These are phyloP conservation scores for Hyphodiscus sp. DNA, from an alignment of 2,329 filamentous ascomycete genomes.

Conservation along the genomic window DNA sequence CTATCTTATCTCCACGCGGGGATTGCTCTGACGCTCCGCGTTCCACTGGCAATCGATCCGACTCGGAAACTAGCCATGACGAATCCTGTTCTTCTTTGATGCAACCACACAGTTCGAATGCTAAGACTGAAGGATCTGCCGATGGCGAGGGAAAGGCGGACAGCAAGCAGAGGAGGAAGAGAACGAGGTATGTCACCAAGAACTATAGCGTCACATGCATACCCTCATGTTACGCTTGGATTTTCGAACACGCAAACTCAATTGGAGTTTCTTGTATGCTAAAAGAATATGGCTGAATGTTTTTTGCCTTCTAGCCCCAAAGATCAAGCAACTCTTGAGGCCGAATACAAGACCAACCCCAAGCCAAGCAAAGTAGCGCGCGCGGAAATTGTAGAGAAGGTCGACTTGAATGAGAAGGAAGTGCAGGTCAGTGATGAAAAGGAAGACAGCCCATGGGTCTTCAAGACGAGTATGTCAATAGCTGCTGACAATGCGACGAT, in stretches of 20 bases:
- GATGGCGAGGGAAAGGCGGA: constrained; percentile 31
- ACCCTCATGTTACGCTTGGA: neutral
- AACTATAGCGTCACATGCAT: neutral
- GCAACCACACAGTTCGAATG: constrained; percentile 12
- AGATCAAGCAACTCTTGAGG: constrained; percentile 83
- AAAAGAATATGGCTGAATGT: constrained; percentile 11
- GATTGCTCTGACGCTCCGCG: constrained; percentile 17
- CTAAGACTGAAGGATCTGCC: constrained; percentile 18
- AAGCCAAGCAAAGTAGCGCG: constrained; percentile 90
- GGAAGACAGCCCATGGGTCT: neutral
- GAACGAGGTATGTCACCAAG: constrained; percentile 48
- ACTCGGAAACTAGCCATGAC: constrained; percentile 16
- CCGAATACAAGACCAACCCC: constrained; percentile 75
- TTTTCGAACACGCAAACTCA: neutral
- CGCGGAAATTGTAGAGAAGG: constrained; percentile 74
- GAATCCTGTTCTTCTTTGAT: constrained; percentile 18
- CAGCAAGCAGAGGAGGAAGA: constrained; percentile 46
- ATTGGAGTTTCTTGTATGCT: neutral
- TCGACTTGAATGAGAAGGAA: constrained; percentile 83
- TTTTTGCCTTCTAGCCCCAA: constrained; percentile 55
- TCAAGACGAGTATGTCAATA: constrained; percentile 14
- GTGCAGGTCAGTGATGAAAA: constrained; percentile 67
- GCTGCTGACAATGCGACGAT: constrained; percentile 6
- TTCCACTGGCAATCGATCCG: constrained; percentile 9
- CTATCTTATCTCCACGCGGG: constrained; percentile 23